Base-by-base conservation (phyloP, 164 flowering plant genomes). In the Taxillus chinensis region DNA sequence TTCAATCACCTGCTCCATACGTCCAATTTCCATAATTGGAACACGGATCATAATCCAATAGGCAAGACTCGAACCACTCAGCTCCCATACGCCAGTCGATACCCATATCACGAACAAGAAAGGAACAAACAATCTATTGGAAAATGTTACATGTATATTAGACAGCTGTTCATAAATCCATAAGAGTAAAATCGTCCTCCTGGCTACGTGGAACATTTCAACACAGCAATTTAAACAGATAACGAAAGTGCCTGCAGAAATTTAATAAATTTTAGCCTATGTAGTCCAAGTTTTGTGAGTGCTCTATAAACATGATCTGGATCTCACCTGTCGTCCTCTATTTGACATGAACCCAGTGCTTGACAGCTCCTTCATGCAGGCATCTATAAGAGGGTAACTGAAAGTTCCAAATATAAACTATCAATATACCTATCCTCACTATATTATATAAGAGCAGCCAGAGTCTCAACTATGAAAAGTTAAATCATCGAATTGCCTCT, bases 71-170 rank as follows among this genome's bases (percentile, higher is more conserved):
- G 61, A 93, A 93, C 98, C 98, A 93, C 73, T 93, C 98, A 17
- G 97, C 98, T 45, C 97, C 98, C 97, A 93, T 93, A 5, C 96
- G 86, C 98, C 97, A 93, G 67, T 93, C 97, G 16, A 90, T 70
- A 41, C 97, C 96, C 98, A 93, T 86, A 65, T 93, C 98, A 45
- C 98, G 85, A 58, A 93, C 98, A 59, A 93, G 96, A 75, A 93
- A 90, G 3, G 98, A 93, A 67, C 98, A 93, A 9, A 85, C 98
- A 63, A 93, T 90, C 98, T 90, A 83, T 9, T 39, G 64, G 52
- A 4, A 55, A 10, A 41, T 16, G 45, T 12, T 4, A 50, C 46
- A 14, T 14, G 39, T 38, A 1, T 13, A 11, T 12, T 38, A 46
- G 43, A 41, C 11, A 38, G 38, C 39, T 49, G 60, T 16, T 45